Percentiles rank a stretch among this genome's conserved stretches.
These are phyloP conservation scores for Alternaria infectoria DNA, from an alignment of 2,329 filamentous ascomycete species.

Conservation along the genomic window DNA sequence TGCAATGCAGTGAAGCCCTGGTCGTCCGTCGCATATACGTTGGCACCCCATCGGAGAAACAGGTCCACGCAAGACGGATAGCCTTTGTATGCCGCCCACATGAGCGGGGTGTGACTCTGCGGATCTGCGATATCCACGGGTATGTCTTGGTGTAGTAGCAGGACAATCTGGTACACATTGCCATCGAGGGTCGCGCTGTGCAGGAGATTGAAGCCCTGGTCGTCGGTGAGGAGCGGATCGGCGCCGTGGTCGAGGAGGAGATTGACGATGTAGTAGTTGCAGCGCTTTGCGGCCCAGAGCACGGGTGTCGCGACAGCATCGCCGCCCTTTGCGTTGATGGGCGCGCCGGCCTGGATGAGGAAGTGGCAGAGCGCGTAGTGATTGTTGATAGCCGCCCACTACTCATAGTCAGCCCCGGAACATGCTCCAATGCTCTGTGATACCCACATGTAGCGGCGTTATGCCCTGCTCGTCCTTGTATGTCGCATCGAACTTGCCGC, in stretches of 20 bases:
- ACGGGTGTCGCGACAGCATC: conserved; percentile 92
- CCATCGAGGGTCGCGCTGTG: conserved; percentile 98
- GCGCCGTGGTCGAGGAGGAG: conserved; percentile 89
- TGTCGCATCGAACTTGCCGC: conserved; percentile 78
- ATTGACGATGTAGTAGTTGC: conserved; percentile 95
- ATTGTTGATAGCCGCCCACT: conserved; percentile 99
- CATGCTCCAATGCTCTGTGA: not conserved
- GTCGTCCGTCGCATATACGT: conserved; percentile 87
- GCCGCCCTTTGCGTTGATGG: conserved; percentile 94
- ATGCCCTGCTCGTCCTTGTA: conserved; percentile 92
- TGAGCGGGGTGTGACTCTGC: conserved; percentile 90
- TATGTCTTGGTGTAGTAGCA: conserved; percentile 93
- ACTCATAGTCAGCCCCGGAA: conserved; percentile 19
- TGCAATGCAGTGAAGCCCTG: conserved; percentile 94
- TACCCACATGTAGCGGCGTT: conserved; percentile 85
- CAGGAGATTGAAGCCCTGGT: conserved; percentile 96
- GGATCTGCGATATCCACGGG: conserved; percentile 89
- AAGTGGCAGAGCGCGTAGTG: conserved; percentile 98
- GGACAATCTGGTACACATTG: conserved; percentile 85
- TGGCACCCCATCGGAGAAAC: conserved; percentile 92
- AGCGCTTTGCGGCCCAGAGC: conserved; percentile 96
- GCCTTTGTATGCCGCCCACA: conserved; percentile 99
- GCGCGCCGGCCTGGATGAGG: conserved; percentile 82
- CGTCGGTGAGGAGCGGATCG: conserved; percentile 88
- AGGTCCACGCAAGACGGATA: conserved; percentile 91